phyloP scores from a whole-genome alignment of 257 asterid species.

The Mitragyna speciosa region DNA sequence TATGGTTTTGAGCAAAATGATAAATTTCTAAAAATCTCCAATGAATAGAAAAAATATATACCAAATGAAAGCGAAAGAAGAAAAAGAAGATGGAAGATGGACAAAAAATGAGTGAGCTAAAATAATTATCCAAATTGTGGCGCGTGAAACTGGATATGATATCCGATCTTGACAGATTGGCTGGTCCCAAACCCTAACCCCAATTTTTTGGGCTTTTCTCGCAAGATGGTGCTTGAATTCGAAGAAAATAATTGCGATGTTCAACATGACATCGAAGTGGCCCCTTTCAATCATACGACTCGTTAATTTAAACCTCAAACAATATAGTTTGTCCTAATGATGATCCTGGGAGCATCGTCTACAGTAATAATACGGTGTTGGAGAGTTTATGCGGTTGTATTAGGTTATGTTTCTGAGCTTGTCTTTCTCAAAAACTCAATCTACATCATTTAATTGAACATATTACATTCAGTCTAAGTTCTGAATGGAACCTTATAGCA shows the following conservation, averaged over 20 bases:
- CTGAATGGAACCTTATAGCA: too few relatives aligned
- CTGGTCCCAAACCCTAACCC: conserved; percentile 17
- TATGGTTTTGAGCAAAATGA: too few relatives aligned
- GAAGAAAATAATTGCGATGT: background rate
- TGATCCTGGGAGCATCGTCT: background rate
- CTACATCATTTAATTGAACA: too few relatives aligned
- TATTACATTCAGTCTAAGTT: too few relatives aligned
- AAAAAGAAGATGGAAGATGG: background rate
- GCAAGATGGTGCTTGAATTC: background rate
- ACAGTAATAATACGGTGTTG: too few relatives aligned
- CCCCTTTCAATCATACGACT: conserved; percentile 8
- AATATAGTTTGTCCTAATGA: background rate
- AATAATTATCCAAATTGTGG: background rate
- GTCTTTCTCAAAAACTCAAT: too few relatives aligned
- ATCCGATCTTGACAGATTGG: conserved; percentile 16
- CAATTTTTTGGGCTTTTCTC: conserved; percentile 2
- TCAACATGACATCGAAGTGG: background rate
- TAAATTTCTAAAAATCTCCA: background rate
- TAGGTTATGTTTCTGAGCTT: too few relatives aligned
- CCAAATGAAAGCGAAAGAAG: background rate
- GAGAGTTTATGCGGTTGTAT: too few relatives aligned
- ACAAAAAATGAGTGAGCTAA: background rate
- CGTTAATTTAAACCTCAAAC: background rate
- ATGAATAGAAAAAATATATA: background rate
- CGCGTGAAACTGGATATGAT: background rate